phyloP scores from a whole-genome alignment of 225 moss, liverwort and hornwort genomes.

The Sphagnum tenellum region DNA sequence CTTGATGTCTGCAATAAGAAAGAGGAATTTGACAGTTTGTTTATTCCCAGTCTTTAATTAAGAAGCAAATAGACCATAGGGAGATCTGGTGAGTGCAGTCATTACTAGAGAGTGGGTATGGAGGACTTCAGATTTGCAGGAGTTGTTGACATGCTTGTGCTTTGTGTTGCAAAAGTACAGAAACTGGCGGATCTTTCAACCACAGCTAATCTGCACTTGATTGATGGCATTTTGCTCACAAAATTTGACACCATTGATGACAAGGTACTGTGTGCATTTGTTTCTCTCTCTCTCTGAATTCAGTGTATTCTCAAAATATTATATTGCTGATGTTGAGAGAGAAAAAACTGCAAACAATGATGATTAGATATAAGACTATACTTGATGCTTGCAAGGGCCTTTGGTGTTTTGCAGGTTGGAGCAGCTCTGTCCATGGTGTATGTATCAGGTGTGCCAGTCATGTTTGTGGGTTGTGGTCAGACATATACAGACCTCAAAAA shows the following conservation, averaged over 20 bases:
- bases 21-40: no score
- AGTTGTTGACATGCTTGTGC: not conserved
- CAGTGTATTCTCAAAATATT: no score
- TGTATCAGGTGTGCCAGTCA: constrained; percentile 84
- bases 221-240: constrained; percentile 92
- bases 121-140: not conserved
- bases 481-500: constrained; percentile 93
- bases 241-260: constrained; percentile 99
- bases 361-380: no score
- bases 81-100: no score
- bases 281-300: no score
- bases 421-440: constrained; percentile 97
- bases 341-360: no score
- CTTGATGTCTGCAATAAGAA: no score
- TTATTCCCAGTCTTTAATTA: no score
- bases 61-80: no score
- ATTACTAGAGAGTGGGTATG: no score
- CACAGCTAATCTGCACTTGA: constrained; percentile 55
- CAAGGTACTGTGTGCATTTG: constrained; percentile 36
- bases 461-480: constrained; percentile 96
- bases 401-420: constrained; percentile 39
- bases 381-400: no score
- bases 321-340: no score
- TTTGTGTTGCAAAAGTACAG: constrained; percentile 9
- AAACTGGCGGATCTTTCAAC: constrained; percentile 86